Conservation (phyloP, 2,329 filamentous ascomycete species). For the Aspergillus hiratsukae region DNA sequence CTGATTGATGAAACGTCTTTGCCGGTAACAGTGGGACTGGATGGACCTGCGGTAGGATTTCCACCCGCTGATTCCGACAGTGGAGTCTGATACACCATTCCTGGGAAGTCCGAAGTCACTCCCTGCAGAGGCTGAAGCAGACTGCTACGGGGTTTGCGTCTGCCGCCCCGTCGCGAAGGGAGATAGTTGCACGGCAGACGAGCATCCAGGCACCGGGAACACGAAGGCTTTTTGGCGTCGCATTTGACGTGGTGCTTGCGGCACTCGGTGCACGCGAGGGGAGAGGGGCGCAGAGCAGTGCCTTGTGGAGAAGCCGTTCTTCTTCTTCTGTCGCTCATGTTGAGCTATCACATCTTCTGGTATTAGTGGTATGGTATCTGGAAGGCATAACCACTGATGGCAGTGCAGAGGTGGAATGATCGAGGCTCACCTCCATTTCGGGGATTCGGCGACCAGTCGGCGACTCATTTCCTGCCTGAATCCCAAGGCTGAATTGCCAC, state of each 20-base stretch:
- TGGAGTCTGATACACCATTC: neutral
- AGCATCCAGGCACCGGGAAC: constrained; percentile 58
- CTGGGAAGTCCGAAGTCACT: constrained; percentile 2
- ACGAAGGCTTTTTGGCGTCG: constrained; percentile 60
- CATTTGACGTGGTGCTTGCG: constrained; percentile 66
- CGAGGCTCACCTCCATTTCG: neutral
- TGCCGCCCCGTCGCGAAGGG: constrained; percentile 61
- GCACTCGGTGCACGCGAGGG: constrained; percentile 44
- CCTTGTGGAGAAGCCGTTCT: constrained; percentile 8
- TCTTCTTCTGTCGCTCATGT: constrained; percentile 9
- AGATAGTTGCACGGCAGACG: constrained; percentile 63
- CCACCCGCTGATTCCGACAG: neutral
- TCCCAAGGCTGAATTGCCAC: neutral
- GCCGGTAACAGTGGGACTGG: constrained; percentile 15
- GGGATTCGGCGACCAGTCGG: neutral
- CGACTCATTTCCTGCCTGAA: neutral
- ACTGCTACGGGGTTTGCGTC: constrained; percentile 32
- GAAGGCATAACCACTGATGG: neutral
- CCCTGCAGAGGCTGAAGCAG: constrained; percentile 2
- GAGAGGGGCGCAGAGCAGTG: constrained; percentile 20
- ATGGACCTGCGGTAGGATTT: constrained; percentile 6
- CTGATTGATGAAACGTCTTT: constrained; percentile 14
- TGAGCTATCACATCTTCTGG: neutral
- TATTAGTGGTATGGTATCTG: neutral
- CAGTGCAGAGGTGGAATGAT: neutral